Evolutionary conservation across 2,329 filamentous ascomycete genomes (phyloP), one percentile per base, ranked within the genome.

Genomic region (Sarocladium brachiariae): DNA sequence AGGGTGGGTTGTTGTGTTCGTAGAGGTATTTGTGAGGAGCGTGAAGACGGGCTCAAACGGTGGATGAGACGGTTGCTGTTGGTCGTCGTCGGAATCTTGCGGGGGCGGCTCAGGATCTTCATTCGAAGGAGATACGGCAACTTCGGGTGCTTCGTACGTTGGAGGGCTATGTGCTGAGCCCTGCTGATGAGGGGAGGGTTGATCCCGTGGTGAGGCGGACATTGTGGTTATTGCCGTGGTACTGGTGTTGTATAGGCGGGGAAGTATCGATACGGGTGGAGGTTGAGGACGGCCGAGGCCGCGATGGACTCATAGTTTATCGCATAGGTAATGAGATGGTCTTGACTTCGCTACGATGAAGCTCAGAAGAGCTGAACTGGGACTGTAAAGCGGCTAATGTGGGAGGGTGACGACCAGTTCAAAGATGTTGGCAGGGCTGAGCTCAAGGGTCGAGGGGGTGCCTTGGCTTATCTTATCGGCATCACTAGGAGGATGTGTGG

Each of bases 11-110:
- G 89, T 87, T 41, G 87, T 80, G 59, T 81, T 78, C 8, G 80
- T 84, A n/a, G 81, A 78, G 10, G 77, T 70, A 65, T 96, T 90
- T 62, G 88, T 83, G 56, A 97, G 76, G 37, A 96, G 74, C 1
- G 89, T 86, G 72, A 96, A 96, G 72, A 96, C 86, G 2, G 89
- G 88, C 39, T 82, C 76, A 66, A 95, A 92, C 2, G 71, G 65
- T 3, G 70, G 70, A 33, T 23, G 25, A 5, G 24, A n/a, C n/a
- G 30, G 16, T 16, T 54, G 57, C 9, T 53, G 52, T 18, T 55
- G 48, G 18, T 52, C 47, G 5, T 54, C 53, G 23, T 54, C 54
- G 3, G 25, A 49, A 13, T 4, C 16, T 33, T 47, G 43, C 21
- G n/a, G 45, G 31, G 25, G 33, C 27, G 25, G 27, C 8, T 43